Evolutionary conservation across 768 basidiomycete species (phyloP).

Genomic region (Naematelia aurantialba): DNA sequence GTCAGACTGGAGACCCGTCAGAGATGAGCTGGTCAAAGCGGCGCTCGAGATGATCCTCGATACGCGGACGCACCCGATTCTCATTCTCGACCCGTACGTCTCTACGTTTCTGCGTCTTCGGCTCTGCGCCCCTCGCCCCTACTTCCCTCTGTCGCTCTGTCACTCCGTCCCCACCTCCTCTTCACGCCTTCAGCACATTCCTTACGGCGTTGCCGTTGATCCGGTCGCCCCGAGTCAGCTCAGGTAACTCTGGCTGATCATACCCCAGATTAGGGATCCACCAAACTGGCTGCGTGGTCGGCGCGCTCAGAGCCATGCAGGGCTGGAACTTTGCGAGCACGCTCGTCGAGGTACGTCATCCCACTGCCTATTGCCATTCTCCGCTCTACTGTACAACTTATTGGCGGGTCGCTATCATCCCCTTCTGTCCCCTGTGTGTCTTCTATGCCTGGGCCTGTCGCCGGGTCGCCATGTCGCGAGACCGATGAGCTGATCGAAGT

Average conservation of each 20-base stretch:
- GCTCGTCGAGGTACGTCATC: slow-evolving; percentile 39
- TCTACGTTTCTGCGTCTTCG: neutral
- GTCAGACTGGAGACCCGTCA: slow-evolving; percentile 45
- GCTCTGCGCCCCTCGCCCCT: too few relatives aligned
- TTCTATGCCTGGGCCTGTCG: neutral
- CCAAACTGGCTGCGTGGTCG: slow-evolving; percentile 44
- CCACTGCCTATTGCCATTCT: neutral
- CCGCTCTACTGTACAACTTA: neutral
- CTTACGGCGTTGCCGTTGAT: too few relatives aligned
- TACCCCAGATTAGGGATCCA: slow-evolving; percentile 48
- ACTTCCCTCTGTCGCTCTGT: too few relatives aligned
- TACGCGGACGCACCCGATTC: slow-evolving; percentile 28
- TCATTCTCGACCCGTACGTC: slow-evolving; percentile 46
- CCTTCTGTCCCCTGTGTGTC: neutral
- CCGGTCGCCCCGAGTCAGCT: too few relatives aligned
- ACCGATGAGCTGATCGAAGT: too few relatives aligned
- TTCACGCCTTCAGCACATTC: too few relatives aligned
- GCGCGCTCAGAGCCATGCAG: slow-evolving; percentile 39
- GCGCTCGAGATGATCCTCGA: slow-evolving; percentile 42
- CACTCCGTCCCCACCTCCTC: too few relatives aligned
- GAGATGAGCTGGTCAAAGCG: slow-evolving; percentile 43
- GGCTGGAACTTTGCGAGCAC: slow-evolving; percentile 47
- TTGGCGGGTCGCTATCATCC: too few relatives aligned
- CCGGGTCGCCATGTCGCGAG: neutral
- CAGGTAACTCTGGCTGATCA: too few relatives aligned